Evolutionary conservation across 2,329 filamentous ascomycete species (phyloP).

Genomic region (Colletotrichum shisoi): DNA sequence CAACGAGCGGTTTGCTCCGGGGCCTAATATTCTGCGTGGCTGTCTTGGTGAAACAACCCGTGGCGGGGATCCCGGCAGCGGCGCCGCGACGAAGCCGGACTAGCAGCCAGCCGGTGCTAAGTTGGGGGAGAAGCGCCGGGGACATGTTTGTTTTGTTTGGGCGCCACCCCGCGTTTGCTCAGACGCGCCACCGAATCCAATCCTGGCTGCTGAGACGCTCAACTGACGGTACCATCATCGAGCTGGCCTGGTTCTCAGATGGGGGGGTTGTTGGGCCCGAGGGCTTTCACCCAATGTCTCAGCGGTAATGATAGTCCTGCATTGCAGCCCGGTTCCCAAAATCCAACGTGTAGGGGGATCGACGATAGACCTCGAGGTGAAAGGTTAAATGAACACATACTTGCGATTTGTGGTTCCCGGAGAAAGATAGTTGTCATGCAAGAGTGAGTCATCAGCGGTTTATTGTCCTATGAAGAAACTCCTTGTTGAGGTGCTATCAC

Average conservation of each 20-base stretch:
- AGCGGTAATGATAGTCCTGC: background rate
- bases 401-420: too few species aligned
- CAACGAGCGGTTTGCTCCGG: background rate
- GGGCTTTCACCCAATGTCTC: background rate
- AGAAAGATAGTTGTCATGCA: background rate
- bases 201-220: background rate
- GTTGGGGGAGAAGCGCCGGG: background rate
- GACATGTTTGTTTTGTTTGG: too few species aligned
- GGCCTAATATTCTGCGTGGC: background rate
- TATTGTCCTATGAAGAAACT: too few species aligned
- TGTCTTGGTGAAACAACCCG: slow-evolving; percentile 4
- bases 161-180: slow-evolving; percentile 12
- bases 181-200: background rate
- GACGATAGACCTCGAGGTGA: too few species aligned
- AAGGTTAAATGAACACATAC: background rate
- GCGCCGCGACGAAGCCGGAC: slow-evolving; percentile 1
- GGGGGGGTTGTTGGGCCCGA: slow-evolving; percentile 12
- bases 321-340: background rate
- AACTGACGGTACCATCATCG: background rate
- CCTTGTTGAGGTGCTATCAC: too few species aligned
- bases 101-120: background rate
- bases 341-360: too few species aligned
- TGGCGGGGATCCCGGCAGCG: slow-evolving; percentile 3
- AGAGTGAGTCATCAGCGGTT: too few species aligned
- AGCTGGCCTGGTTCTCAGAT: slow-evolving; percentile 14